Evolutionary conservation across 2,329 filamentous ascomycete genomes (phyloP).

Genomic region (Orbilia ellipsospora): DNA sequence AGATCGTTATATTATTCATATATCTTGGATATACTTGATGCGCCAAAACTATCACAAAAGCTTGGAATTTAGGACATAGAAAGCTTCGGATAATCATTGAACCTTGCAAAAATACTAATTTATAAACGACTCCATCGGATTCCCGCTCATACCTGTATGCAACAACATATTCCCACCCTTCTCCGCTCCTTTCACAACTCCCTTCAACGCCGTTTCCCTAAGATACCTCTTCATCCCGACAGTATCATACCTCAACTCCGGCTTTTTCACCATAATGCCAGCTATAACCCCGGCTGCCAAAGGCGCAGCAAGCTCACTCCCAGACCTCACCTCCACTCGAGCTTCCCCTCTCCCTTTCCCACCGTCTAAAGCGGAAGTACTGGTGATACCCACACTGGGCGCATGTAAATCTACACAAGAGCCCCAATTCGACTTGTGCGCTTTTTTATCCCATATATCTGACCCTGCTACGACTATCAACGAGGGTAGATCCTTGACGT

Average conservation of each 20-base stretch:
- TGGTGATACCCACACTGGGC: slow-evolving; percentile 63
- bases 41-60: too few species aligned
- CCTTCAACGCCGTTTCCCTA: slow-evolving; percentile 35
- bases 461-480: slow-evolving; percentile 64
- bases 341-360: slow-evolving; percentile 34
- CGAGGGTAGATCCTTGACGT: slow-evolving; percentile 62
- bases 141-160: slow-evolving; percentile 26
- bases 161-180: slow-evolving; percentile 47
- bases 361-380: slow-evolving; percentile 2
- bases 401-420: slow-evolving; percentile 69
- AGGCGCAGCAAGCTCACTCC: slow-evolving; percentile 74
- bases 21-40: too few species aligned
- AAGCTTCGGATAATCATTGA: too few species aligned
- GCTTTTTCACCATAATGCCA: slow-evolving; percentile 51
- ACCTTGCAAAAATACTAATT: too few species aligned
- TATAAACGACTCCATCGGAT: slow-evolving; percentile 27
- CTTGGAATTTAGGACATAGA: too few species aligned
- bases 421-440: slow-evolving; percentile 65
- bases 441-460: slow-evolving; percentile 60
- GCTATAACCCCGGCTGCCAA: slow-evolving; percentile 61
- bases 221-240: slow-evolving; percentile 56
- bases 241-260: slow-evolving; percentile 50
- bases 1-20: neutral
- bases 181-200: slow-evolving; percentile 42
- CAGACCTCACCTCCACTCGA: slow-evolving; percentile 65